Evolutionary conservation across 192 early-diverging fungal species (phyloP).

Genomic region (Chytriomyces hyalinus): DNA sequence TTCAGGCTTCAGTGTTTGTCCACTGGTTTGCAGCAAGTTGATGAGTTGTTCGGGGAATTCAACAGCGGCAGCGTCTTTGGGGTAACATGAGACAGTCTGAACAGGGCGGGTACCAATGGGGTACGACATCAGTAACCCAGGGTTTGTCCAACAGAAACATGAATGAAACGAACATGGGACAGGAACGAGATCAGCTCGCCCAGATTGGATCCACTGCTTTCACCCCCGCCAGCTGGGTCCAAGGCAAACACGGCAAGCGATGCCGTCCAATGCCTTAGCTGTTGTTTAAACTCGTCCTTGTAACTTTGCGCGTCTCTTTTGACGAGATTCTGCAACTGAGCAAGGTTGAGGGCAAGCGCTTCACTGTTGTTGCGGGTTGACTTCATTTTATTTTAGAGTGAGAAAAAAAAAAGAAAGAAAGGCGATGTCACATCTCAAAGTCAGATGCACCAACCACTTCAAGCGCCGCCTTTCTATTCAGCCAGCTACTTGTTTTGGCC

Average conservation of each 20-base stretch:
- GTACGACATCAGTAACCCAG: not conserved
- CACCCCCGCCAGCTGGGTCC: constrained; percentile 64
- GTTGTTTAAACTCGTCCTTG: constrained; percentile 91
- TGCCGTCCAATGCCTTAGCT: constrained; percentile 90
- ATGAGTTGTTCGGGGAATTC: constrained; percentile 86
- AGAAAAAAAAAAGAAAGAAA: constrained; percentile 3
- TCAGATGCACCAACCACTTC: constrained; percentile 9
- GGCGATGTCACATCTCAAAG: not conserved
- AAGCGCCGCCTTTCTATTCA: not conserved
- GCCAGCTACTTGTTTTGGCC: constrained; percentile 19
- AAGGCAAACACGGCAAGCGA: constrained; percentile 84
- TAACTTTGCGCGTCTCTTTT: constrained; percentile 94
- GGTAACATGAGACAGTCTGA: constrained; percentile 84
- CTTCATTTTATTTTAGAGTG: not conserved
- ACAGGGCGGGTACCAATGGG: not conserved
- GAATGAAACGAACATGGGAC: constrained; percentile 62
- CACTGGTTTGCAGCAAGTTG: constrained; percentile 79
- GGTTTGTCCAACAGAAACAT: not conserved
- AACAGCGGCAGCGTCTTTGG: constrained; percentile 67
- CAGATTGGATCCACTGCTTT: constrained; percentile 70
- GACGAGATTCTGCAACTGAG: constrained; percentile 98
- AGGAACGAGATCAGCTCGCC: constrained; percentile 90
- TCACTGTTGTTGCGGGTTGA: constrained; percentile 37
- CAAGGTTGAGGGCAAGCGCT: constrained; percentile 72
- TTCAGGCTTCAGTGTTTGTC: constrained; percentile 80